Conservation (phyloP, 2,329 filamentous ascomycete genomes). For the Dothistroma septosporum region DNA sequence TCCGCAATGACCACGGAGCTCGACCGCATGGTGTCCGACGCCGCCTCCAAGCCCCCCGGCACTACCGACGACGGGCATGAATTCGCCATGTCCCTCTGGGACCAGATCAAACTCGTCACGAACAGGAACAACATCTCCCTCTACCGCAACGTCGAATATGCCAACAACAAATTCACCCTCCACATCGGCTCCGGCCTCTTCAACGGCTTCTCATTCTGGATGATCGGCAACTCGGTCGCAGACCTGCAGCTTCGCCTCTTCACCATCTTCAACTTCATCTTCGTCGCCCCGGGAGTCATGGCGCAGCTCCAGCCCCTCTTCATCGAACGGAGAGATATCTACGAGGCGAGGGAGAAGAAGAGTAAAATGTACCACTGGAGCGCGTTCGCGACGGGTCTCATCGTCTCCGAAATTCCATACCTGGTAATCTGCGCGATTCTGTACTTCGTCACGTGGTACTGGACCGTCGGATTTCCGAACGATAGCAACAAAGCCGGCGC, state of each 20-base stretch:
- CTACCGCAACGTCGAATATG: conserved; percentile 62
- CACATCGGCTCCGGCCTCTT: conserved; percentile 51
- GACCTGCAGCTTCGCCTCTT: conserved; percentile 39
- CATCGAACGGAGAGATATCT: conserved; percentile 55
- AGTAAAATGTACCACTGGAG: conserved; percentile 72
- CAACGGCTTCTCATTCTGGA: conserved; percentile 49
- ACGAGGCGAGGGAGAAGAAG: conserved; percentile 57
- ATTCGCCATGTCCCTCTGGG: conserved; percentile 43
- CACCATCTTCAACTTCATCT: conserved; percentile 36
- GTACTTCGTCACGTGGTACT: conserved; percentile 41
- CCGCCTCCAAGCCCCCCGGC: conserved; percentile 35
- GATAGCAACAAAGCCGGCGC: conserved; percentile 48
- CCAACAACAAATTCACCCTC: conserved; percentile 60
- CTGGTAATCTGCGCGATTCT: conserved; percentile 57
- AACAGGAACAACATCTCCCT: conserved; percentile 55
- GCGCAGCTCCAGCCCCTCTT: conserved; percentile 59
- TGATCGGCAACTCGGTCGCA: conserved; percentile 32
- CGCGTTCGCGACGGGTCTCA: conserved; percentile 65
- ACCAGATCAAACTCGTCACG: conserved; percentile 42
- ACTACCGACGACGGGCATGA: conserved; percentile 41
- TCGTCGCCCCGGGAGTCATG: conserved; percentile 44
- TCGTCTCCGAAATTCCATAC: conserved; percentile 67
- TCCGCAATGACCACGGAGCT: conserved; percentile 39
- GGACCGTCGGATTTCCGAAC: conserved; percentile 41
- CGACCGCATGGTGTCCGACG: conserved; percentile 38